Evolutionary conservation across 257 asterid species (phyloP).

Genomic region (Solanum etuberosum): DNA sequence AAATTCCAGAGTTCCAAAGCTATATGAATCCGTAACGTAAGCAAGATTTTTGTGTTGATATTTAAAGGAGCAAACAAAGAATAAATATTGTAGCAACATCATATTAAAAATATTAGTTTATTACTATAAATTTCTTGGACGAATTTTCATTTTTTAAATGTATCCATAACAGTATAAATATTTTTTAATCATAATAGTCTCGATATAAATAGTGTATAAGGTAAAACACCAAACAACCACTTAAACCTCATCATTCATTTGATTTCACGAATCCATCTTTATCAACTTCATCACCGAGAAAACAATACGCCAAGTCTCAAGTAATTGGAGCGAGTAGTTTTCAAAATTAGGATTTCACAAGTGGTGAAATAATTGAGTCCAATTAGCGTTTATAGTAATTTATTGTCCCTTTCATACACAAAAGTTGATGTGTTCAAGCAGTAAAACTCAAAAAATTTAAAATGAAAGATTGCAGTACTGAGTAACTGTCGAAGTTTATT

Average conservation of each 20-base stretch:
- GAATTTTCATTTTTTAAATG: background rate
- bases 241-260: background rate
- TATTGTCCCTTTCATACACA: background rate
- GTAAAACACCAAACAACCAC: background rate
- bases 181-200: background rate
- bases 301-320: background rate
- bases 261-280: background rate
- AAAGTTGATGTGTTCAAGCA: background rate
- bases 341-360: background rate
- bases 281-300: background rate
- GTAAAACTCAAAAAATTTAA: background rate
- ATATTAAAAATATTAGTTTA: background rate
- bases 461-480: background rate
- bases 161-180: background rate
- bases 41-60: background rate
- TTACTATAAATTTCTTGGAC: background rate
- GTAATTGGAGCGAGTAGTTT: background rate
- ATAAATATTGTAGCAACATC: background rate
- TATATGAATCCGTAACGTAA: background rate
- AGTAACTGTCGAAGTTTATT: background rate
- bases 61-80: background rate
- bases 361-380: background rate
- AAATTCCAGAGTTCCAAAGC: slow-evolving; percentile 15
- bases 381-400: background rate
- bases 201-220: background rate